These are phyloP conservation scores for Fusarium sp. DNA, from an alignment of 2,329 filamentous ascomycete species.

Conservation along the genomic window DNA sequence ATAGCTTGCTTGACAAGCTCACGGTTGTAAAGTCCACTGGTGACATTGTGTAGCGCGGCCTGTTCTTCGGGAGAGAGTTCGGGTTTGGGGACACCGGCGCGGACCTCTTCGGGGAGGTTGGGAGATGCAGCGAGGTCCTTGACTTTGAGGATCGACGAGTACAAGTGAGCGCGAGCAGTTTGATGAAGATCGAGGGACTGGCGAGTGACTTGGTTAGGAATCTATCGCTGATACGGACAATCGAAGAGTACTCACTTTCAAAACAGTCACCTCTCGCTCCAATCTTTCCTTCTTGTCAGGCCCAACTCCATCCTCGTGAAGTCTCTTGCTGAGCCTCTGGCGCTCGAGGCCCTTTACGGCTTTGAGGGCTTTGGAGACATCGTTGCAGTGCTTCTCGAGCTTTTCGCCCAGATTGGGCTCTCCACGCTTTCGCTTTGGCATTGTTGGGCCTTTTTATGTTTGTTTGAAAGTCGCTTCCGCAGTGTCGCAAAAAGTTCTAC, in stretches of 20 bases:
- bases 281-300: conserved; percentile 67
- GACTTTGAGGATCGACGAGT: conserved; percentile 64
- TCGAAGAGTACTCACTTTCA: conserved; percentile 58
- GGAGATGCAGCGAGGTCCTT: conserved; percentile 63
- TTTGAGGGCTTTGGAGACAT: conserved; percentile 75
- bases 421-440: conserved; percentile 69
- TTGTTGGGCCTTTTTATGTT: conserved; percentile 45
- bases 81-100: conserved; percentile 60
- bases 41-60: conserved; percentile 66
- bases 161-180: conserved; percentile 66
- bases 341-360: conserved; percentile 80
- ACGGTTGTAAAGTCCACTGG: conserved; percentile 66
- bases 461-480: conserved; percentile 20
- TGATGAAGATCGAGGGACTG: conserved; percentile 68
- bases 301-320: conserved; percentile 59
- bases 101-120: conserved; percentile 62
- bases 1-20: conserved; percentile 62
- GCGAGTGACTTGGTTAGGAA: not conserved
- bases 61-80: conserved; percentile 64
- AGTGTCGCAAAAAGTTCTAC: conserved; percentile 37
- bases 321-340: conserved; percentile 75
- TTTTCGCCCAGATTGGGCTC: conserved; percentile 60
- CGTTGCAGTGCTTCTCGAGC: conserved; percentile 66
- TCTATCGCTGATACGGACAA: not conserved
- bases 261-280: conserved; percentile 67